Conservation (phyloP, 2,329 filamentous ascomycete genomes). For the Curvularia hawaiiensis region DNA sequence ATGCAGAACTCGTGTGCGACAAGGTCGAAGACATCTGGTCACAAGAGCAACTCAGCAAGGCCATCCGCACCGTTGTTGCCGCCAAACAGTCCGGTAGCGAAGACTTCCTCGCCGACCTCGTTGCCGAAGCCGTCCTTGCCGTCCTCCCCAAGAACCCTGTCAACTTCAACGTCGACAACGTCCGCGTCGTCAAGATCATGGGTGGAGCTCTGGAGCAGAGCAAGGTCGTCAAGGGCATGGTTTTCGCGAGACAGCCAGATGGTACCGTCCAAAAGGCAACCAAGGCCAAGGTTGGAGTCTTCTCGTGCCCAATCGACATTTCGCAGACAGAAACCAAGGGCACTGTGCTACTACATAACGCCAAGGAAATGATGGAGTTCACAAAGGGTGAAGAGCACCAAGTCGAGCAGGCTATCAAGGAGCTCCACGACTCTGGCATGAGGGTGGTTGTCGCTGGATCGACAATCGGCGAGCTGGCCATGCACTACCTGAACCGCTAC, state of each 20-base stretch:
- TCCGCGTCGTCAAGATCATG: constrained; percentile 99
- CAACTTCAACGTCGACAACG: constrained; percentile 99
- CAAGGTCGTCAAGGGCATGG: constrained; percentile 95
- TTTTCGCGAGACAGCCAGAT: constrained; percentile 95
- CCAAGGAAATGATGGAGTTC: constrained; percentile 98
- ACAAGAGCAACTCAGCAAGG: constrained; percentile 87
- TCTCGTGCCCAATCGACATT: constrained; percentile 92
- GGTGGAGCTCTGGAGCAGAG: constrained; percentile 94
- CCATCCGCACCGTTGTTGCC: constrained; percentile 90
- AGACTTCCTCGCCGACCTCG: constrained; percentile 82
- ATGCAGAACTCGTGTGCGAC: constrained; percentile 80
- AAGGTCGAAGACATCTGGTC: constrained; percentile 84
- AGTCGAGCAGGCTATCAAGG: constrained; percentile 90
- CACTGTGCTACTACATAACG: constrained; percentile 94
- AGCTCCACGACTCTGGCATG: constrained; percentile 90
- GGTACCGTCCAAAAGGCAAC: constrained; percentile 84
- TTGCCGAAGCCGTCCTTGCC: constrained; percentile 81
- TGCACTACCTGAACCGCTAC: constrained; percentile 98
- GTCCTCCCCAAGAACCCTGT: constrained; percentile 93
- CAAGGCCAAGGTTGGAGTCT: constrained; percentile 96
- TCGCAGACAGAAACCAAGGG: constrained; percentile 99
- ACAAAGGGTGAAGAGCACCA: constrained; percentile 95
- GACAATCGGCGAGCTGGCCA: constrained; percentile 91
- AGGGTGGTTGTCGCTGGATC: constrained; percentile 91
- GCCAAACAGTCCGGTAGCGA: constrained; percentile 97